phyloP scores from a whole-genome alignment of 495 filamentous ascomycete genomes.

The Neurospora terricola region DNA sequence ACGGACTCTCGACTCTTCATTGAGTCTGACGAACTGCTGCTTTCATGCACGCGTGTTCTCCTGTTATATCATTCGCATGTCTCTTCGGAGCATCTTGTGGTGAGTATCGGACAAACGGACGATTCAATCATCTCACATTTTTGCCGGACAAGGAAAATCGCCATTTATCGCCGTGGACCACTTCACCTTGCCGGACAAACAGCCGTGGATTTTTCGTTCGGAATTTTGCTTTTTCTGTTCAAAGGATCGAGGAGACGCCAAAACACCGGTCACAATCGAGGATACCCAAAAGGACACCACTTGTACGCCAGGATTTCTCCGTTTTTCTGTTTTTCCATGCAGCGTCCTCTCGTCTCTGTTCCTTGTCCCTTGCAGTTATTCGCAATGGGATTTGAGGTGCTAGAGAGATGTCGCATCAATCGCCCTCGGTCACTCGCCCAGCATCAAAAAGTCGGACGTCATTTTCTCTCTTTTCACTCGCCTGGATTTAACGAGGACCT shows the following conservation, averaged over 20 bases:
- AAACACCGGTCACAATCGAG: neutral
- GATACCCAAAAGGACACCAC: neutral
- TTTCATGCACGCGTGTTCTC: neutral
- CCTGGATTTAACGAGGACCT: neutral
- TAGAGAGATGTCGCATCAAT: neutral
- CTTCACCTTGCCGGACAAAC: neutral
- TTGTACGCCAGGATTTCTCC: neutral
- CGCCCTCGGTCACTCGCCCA: neutral
- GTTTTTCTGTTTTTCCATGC: neutral
- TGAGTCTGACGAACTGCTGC: neutral
- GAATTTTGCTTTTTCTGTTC: neutral
- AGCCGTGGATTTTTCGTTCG: neutral
- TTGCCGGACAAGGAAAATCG: neutral
- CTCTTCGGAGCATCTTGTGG: neutral
- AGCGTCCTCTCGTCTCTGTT: neutral
- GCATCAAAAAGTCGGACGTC: neutral
- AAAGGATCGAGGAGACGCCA: neutral
- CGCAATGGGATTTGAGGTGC: neutral
- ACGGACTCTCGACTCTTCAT: neutral
- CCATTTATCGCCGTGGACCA: neutral
- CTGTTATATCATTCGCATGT: neutral
- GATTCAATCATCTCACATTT: neutral
- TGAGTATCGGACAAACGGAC: neutral
- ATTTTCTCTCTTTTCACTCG: neutral
- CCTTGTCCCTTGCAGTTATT: neutral